Conservation (phyloP, 2,329 filamentous ascomycete genomes). For the Didymella glomerata region DNA sequence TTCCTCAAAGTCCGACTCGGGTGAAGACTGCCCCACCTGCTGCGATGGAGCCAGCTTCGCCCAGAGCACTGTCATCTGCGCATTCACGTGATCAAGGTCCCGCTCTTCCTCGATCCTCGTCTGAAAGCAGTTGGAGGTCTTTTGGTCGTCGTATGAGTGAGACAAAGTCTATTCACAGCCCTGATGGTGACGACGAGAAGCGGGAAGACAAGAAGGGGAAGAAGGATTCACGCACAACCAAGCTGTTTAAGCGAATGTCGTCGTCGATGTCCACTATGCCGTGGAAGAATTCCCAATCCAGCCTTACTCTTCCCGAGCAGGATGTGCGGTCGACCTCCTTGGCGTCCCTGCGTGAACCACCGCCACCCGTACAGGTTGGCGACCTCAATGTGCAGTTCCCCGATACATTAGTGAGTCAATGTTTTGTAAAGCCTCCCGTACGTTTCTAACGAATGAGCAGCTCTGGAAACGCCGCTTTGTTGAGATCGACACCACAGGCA, state of each 20-base stretch:
- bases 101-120: conserved; percentile 49
- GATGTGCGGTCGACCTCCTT: conserved; percentile 39
- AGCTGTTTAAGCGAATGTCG: conserved; percentile 74
- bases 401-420: conserved; percentile 72
- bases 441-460: conserved; percentile 38
- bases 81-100: conserved; percentile 43
- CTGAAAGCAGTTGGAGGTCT: conserved; percentile 51
- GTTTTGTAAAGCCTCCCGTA: too few species aligned
- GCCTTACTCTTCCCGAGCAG: conserved; percentile 53
- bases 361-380: conserved; percentile 74
- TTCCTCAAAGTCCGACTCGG: conserved; percentile 38
- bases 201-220: conserved; percentile 58
- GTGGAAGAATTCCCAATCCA: conserved; percentile 57
- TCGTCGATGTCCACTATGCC: conserved; percentile 62
- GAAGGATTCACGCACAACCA: conserved; percentile 65
- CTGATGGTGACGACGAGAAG: conserved; percentile 52
- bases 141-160: conserved; percentile 52
- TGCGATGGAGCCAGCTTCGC: conserved; percentile 40
- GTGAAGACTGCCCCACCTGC: conserved; percentile 30
- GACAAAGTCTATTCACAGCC: conserved; percentile 41
- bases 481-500: conserved; percentile 83
- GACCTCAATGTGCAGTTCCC: conserved; percentile 98
- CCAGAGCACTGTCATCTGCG: conserved; percentile 42
- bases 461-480: conserved; percentile 95
- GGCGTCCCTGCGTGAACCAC: conserved; percentile 51